phyloP scores from a whole-genome alignment of 2,329 filamentous ascomycete species.

The Myriangium duriaei region DNA sequence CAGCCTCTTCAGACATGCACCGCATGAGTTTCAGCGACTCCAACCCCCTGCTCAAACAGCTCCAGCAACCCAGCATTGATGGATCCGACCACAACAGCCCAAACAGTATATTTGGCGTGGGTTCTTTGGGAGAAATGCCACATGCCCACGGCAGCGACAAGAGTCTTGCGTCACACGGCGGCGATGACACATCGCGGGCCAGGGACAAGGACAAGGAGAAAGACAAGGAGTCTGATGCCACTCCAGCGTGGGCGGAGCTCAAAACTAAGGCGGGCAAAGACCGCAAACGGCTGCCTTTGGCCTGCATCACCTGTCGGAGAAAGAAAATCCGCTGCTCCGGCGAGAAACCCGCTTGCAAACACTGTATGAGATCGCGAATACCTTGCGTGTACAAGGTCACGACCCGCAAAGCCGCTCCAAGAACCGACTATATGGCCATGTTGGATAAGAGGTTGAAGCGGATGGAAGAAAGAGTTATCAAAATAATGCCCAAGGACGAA shows the following conservation, averaged over 20 bases:
- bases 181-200: conserved; percentile 2
- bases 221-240: conserved; percentile 19
- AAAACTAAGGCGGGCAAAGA: conserved; percentile 74
- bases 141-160: not conserved
- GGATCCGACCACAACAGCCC: conserved; percentile 22
- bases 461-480: conserved; percentile 97
- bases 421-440: conserved; percentile 99
- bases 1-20: conserved; percentile 22
- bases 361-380: conserved; percentile 82
- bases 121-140: not conserved
- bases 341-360: conserved; percentile 94
- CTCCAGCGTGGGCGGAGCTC: conserved; percentile 39
- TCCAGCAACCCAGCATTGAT: conserved; percentile 17
- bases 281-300: conserved; percentile 78
- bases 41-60: conserved; percentile 13
- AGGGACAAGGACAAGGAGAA: conserved; percentile 11
- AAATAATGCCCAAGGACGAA: conserved; percentile 81
- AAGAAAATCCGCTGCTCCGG: conserved; percentile 98
- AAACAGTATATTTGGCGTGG: conserved; percentile 8
- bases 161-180: not conserved
- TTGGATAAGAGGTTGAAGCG: conserved; percentile 87
- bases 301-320: conserved; percentile 86
- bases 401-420: conserved; percentile 79
- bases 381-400: conserved; percentile 98
- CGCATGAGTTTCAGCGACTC: conserved; percentile 21